Evolutionary conservation across 495 filamentous ascomycete genomes (phyloP), one percentile per base, ranked within the genome.

Genomic region (Xylaria scruposa): DNA sequence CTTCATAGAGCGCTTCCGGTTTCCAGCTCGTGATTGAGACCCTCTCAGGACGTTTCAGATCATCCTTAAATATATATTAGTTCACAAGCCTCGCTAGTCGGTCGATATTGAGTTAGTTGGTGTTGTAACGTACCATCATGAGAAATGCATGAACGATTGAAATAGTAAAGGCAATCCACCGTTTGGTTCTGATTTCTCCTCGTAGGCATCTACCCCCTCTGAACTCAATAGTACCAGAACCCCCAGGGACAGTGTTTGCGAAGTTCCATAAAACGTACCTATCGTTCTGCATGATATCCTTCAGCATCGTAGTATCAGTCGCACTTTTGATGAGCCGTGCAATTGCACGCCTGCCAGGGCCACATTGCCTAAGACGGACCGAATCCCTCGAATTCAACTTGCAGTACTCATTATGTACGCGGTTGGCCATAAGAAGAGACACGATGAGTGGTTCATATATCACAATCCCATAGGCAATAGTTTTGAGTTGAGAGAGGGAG

Each of bases 251-350:
- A 46, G 71, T 74, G 59, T 76, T 76, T 47, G 73, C 72, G 62
- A 76, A 76, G 65, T 76, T 76, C 74, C 74, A 76, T 33, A 76
- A 68, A 38, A 72, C 71, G 31, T 76, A 71, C 46, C 71, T 68
- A 70, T 56, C 67, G 24, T 53, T 58, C 64, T 76, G 72, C 74
- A 76, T 76, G 68, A 71, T 72, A 0, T 42, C 24, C 49, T 51
- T 71, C 58, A 76, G 51, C 6, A 67, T 69, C 53, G 67, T 59
- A 12, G 42, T 61, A n/a, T 29, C 40, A 36, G 47, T 53, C 8
- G 70, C 68, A 62, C 59, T 62, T 38, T 53, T 56, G 71, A 76
- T 74, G 47, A 74, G 68, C 33, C 40, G 56, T 40, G 72, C 68
- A 31, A 76, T 56, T 15, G 26, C 26, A 38, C 38, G 38, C 8